Evolutionary conservation across 202 grass and related monocot species (phyloP), one percentile per base, ranked within the genome.

Genomic region (Carex sylvatica): DNA sequence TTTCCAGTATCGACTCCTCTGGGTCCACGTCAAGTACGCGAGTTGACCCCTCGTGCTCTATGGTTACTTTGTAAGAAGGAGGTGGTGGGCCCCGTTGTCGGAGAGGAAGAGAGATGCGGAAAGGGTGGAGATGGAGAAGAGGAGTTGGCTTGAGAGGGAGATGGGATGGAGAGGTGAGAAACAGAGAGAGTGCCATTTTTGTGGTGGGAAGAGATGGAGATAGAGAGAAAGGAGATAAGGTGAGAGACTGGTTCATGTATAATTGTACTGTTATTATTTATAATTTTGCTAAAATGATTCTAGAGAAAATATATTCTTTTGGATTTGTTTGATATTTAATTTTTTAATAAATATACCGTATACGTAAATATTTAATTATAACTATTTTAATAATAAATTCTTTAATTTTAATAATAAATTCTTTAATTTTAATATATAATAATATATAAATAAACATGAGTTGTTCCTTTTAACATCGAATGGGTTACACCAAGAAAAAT

Each of bases 1-100:
- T 87, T 49, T 84, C 89, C 20, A 98, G 92, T 73, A 98, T 98
- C 22, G 92, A 94, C 87, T 98, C 95, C 58, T 91, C 92, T 16
- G 70, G 85, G 69, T 62, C 85, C 80, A 98, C 91, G 23, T 98
- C 95, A 70, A 98, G 80, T 56, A 87, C 82, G 65, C 83, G 76
- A 19, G 84, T 84, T 59, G 86, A 85, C 63, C 87, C 86, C 44
- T 75, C 95, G 84, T 98, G 95, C 89, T 98, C 92, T 83, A 98
- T 90, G 79, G 87, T 93, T 71, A 98, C 89, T 88, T 88, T 89
- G 92, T 91, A 93, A 30, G 89, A 67, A 0, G 87, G 46, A 16
- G 54, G 68, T 4, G 46, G 44, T 51, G 44, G 28, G 16, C 42
- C 38, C 56, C 74, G 74, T 5, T 26, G 19, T 10, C 15, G 38